Evolutionary conservation across 1,284 basidiomycete genomes (phyloP).

Genomic region (Entoloma clypeatum): DNA sequence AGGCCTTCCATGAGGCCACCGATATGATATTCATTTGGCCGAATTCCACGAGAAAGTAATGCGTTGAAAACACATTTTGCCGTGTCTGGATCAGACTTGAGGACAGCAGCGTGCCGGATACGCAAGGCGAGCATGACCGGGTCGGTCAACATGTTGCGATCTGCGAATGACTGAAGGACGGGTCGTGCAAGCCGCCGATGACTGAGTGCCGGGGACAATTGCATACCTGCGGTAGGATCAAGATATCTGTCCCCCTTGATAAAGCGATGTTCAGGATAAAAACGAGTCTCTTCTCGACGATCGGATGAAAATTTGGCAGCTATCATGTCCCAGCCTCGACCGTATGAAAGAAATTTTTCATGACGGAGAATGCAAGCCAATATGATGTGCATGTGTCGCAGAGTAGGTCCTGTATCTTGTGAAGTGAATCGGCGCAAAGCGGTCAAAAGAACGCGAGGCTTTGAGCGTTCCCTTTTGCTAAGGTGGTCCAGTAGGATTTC

Average conservation of each 20-base stretch:
- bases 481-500: slow-evolving; percentile 53
- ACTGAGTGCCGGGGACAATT: slow-evolving; percentile 29
- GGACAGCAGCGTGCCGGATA: slow-evolving; percentile 55
- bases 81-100: slow-evolving; percentile 45
- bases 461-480: slow-evolving; percentile 35
- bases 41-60: slow-evolving; percentile 61
- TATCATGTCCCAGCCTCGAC: slow-evolving; percentile 48
- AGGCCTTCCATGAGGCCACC: slow-evolving; percentile 69
- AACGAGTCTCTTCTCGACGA: slow-evolving; percentile 18
- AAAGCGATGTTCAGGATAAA: slow-evolving; percentile 21
- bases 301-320: slow-evolving; percentile 36
- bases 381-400: slow-evolving; percentile 48
- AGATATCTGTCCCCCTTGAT: slow-evolving; percentile 29
- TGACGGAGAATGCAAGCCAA: slow-evolving; percentile 45
- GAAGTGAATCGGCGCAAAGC: slow-evolving; percentile 43
- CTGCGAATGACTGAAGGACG: slow-evolving; percentile 44
- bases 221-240: slow-evolving; percentile 50
- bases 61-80: slow-evolving; percentile 51
- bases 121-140: slow-evolving; percentile 54
- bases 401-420: slow-evolving; percentile 37
- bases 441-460: slow-evolving; percentile 43
- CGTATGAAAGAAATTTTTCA: slow-evolving; percentile 41
- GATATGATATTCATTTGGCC: slow-evolving; percentile 66
- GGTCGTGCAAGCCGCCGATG: slow-evolving; percentile 38
- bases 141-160: slow-evolving; percentile 50